These are phyloP conservation scores for Corylus heterophylla DNA, from an alignment of 306 rosid species.

Conservation along the genomic window DNA sequence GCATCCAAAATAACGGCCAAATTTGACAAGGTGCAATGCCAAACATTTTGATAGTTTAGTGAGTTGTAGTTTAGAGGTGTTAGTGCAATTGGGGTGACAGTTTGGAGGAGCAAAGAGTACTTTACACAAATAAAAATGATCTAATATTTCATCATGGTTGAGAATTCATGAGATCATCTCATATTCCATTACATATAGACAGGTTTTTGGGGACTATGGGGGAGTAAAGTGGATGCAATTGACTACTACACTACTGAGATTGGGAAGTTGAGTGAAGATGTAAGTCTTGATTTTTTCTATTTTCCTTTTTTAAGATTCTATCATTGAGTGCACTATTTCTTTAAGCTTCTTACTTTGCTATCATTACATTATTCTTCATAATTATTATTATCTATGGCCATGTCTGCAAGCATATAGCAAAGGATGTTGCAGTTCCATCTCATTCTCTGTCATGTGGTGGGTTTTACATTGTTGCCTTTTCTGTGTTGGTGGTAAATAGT, in stretches of 20 bases:
- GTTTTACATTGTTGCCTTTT: neutral
- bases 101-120: no score
- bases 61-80: no score
- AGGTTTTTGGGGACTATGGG: conserved; percentile 69
- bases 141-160: no score
- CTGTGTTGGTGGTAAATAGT: neutral
- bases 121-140: no score
- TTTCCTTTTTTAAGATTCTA: neutral
- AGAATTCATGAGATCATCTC: conserved; percentile 19
- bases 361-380: neutral
- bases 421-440: neutral
- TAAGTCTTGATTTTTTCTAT: conserved; percentile 38
- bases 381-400: neutral
- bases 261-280: conserved; percentile 50
- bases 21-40: no score
- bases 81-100: neutral
- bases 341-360: neutral
- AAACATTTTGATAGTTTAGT: no score
- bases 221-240: conserved; percentile 70
- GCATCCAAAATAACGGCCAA: no score
- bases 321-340: conserved; percentile 8
- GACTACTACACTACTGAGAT: conserved; percentile 49
- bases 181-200: conserved; percentile 63
- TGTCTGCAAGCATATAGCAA: no score
- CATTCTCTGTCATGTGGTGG: neutral